phyloP scores from a whole-genome alignment of 495 filamentous ascomycete species.

The Sporormia fimetaria region DNA sequence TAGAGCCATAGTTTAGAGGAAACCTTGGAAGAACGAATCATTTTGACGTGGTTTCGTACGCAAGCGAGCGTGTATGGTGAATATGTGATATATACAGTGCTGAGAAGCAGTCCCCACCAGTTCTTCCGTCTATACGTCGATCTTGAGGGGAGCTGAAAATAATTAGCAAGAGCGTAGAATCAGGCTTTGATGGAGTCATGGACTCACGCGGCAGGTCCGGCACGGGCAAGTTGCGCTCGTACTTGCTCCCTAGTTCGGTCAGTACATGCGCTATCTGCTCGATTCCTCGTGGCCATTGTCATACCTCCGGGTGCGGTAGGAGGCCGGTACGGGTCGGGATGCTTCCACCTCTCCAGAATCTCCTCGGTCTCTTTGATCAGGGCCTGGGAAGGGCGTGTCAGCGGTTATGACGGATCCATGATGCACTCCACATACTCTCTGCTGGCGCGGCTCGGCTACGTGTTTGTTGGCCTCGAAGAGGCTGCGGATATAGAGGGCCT shows the following conservation, averaged over 20 bases:
- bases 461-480: constrained; percentile 90
- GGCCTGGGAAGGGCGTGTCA: constrained; percentile 40
- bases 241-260: constrained; percentile 66
- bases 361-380: constrained; percentile 79
- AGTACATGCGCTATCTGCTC: not conserved
- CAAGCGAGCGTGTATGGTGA: too few species aligned
- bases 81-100: too few species aligned
- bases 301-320: constrained; percentile 91
- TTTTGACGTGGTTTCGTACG: too few species aligned
- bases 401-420: not conserved
- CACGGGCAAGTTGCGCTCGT: constrained; percentile 79
- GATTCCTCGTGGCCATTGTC: constrained; percentile 20
- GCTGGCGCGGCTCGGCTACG: constrained; percentile 74
- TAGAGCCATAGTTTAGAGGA: too few species aligned
- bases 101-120: too few species aligned
- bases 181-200: not conserved
- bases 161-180: not conserved
- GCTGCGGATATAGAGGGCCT: constrained; percentile 89
- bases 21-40: too few species aligned
- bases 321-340: constrained; percentile 81
- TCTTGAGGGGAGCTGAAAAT: constrained; percentile 38
- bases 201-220: constrained; percentile 70
- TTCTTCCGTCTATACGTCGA: too few species aligned
- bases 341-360: constrained; percentile 85
- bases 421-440: constrained; percentile 50